phyloP scores from a whole-genome alignment of 1,139 yeast genomes.

The Debaryomyces fabryi region DNA sequence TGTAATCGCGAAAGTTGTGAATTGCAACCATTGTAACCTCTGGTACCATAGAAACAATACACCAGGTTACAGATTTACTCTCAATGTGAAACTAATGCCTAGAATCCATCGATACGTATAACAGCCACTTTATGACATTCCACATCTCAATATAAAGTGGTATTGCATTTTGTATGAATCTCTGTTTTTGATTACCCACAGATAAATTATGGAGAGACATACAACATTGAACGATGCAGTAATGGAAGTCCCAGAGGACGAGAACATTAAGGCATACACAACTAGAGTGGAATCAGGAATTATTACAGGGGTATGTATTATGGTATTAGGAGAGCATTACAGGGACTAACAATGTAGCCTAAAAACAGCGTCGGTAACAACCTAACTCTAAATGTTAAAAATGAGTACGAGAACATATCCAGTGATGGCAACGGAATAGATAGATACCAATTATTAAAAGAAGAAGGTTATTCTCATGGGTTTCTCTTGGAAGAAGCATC shows the following conservation, averaged over 20 bases:
- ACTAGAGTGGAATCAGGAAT: not conserved
- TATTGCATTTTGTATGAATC: not conserved
- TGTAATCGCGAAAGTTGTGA: slow-evolving; percentile 7
- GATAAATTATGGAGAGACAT: not conserved
- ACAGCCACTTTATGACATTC: not conserved
- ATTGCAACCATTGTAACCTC: slow-evolving; percentile 7
- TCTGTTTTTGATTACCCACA: not conserved
- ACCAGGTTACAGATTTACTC: not conserved
- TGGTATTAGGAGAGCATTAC: not conserved
- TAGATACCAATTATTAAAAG: not conserved
- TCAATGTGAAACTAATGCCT: not conserved
- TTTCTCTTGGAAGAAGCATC: slow-evolving; percentile 10
- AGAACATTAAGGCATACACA: not conserved
- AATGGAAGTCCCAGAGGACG: not conserved
- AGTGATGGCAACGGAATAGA: not conserved
- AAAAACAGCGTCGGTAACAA: not conserved
- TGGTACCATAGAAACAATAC: slow-evolving; percentile 3
- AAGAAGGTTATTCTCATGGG: slow-evolving; percentile 6
- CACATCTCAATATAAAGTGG: not conserved
- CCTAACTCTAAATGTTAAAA: not conserved
- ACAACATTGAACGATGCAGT: not conserved
- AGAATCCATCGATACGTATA: not conserved
- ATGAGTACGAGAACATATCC: not conserved
- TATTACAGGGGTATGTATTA: not conserved
- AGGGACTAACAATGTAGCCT: not conserved